Base-by-base conservation (phyloP, 371 early-diverging fungal genomes). In the Mortierella sp. region DNA sequence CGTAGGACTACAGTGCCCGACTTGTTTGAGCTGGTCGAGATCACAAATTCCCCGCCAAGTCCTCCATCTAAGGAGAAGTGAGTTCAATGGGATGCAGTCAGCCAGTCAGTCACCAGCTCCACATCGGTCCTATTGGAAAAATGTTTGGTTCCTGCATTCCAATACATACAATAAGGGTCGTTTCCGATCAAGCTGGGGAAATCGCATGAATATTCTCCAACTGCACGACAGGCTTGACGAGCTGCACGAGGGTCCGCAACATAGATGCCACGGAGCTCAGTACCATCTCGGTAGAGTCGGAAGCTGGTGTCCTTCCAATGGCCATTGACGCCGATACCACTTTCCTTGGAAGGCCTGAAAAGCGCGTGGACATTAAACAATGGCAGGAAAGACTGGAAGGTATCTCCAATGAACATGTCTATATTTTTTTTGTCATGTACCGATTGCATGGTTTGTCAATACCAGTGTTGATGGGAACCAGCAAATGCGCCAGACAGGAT, bases 11-110 rank as follows among this genome's bases (percentile, higher is more conserved):
- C 55, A 1, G 87, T 85, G 11, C 89, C 89, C 1, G 82, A 76
- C 31, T 83, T 86, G 41, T 75, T 62, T 32, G 83, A 83, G 43
- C 81, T 78, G 7, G 89, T 89, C 19, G 86, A 81, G 61, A 89
- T 87, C 48, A 84, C 83, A 65, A 87, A 89, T 58, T 89, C 87
- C 23, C 89, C 89, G 21, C 89, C 89, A 3, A 89, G 80, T 2
- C 89, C 89, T 52, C 89, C 89, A 64, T 69, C 69, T 69, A 30
- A 21, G 41, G 8, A 21, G 31, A n/a, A 26, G 32, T 27, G 21
- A 11, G 3, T 15, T 19, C 39, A 32, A 17, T 6, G 11, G 6
- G n/a, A 34, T 12, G 31, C 31, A 30, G 17, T 46, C 15, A 14
- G 43, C 28, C 41, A 23, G 8, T 24, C 15, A n/a, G n/a, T n/a